A percentile compares a stretch with the other conserved stretches of the same genome.
These are phyloP conservation scores for Neltuma alba DNA, from an alignment of 306 rosid species.

Conservation along the genomic window DNA sequence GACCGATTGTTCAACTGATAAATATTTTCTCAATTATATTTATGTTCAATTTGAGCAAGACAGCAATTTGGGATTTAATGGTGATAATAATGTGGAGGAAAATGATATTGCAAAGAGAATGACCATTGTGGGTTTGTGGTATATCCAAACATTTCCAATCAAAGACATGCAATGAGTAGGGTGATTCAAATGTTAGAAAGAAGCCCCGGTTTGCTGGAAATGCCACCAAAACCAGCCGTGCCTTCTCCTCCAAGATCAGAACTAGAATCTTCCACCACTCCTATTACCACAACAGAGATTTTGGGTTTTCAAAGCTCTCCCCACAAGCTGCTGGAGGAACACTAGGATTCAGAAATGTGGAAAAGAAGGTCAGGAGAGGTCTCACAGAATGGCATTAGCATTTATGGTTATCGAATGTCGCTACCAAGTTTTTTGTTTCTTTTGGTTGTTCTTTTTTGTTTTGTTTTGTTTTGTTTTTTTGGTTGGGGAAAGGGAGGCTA, in stretches of 20 bases:
- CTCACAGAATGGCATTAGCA: too few relatives aligned
- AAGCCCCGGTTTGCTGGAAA: conserved; percentile 30
- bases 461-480: too few relatives aligned
- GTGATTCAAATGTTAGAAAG: conserved; percentile 51
- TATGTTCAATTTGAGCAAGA: conserved; percentile 24
- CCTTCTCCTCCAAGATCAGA: background rate
- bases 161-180: conserved; percentile 46
- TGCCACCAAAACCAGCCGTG: conserved; percentile 46
- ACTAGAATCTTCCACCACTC: background rate
- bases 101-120: conserved; percentile 38
- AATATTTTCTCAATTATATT: conserved; percentile 42
- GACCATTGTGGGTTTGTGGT: conserved; percentile 51
- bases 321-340: background rate
- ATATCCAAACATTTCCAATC: conserved; percentile 42
- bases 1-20: conserved; percentile 20
- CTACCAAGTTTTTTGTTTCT: too few relatives aligned
- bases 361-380: too few relatives aligned
- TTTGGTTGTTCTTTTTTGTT: too few relatives aligned
- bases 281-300: background rate
- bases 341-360: too few relatives aligned
- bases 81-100: conserved; percentile 4
- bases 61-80: background rate
- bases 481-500: too few relatives aligned
- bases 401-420: too few relatives aligned
- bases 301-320: background rate